Evolutionary conservation across 2,329 filamentous ascomycete species (phyloP).

Genomic region (Hortaea sp.): DNA sequence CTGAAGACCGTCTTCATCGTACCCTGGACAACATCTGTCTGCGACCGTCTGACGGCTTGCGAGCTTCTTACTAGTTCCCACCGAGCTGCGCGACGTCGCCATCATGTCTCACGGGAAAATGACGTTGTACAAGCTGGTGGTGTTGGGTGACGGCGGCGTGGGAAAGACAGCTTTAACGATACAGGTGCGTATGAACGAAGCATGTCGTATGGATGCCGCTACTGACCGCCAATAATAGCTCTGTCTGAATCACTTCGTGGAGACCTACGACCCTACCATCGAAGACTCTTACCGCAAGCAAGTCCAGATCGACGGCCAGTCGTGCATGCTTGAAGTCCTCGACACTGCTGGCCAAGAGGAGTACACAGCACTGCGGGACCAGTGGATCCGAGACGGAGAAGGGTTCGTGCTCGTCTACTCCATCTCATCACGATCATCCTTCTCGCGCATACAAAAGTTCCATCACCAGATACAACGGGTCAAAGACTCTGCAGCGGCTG

Average conservation of each 20-base stretch:
- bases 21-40: too few species aligned
- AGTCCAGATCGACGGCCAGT: conserved; percentile 80
- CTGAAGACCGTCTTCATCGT: too few species aligned
- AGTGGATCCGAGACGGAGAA: conserved; percentile 97
- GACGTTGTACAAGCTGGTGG: conserved; percentile 73
- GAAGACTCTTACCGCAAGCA: conserved; percentile 61
- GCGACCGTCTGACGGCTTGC: too few species aligned
- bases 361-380: conserved; percentile 90
- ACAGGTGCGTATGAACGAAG: conserved; percentile 38
- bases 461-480: conserved; percentile 95
- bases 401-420: conserved; percentile 97
- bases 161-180: conserved; percentile 99
- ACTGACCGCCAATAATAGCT: conserved; percentile 44
- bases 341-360: conserved; percentile 98
- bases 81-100: conserved; percentile 4
- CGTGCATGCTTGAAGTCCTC: conserved; percentile 94
- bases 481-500: conserved; percentile 71
- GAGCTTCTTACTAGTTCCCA: too few species aligned
- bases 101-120: conserved; percentile 29
- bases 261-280: conserved; percentile 67
- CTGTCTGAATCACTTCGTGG: conserved; percentile 95
- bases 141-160: conserved; percentile 94
- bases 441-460: conserved; percentile 88
- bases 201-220: too few species aligned
- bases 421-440: conserved; percentile 93